phyloP scores from a whole-genome alignment of 139 green algal species.

The Ettlia oleoabundans region DNA sequence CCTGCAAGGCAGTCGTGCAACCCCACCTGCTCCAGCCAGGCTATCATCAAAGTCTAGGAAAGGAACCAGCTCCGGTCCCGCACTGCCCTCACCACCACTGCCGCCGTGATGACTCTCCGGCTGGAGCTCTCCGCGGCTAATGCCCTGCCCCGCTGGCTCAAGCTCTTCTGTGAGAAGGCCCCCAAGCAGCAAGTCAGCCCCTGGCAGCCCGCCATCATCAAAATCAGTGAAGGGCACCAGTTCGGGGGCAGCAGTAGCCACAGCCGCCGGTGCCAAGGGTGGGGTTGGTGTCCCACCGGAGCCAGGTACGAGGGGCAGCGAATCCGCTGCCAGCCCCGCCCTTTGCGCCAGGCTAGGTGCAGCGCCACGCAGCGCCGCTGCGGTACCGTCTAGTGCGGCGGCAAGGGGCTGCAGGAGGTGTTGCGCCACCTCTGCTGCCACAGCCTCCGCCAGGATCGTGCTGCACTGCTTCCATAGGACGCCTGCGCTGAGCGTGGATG shows the following conservation, averaged over 20 bases:
- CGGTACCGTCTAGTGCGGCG: background rate
- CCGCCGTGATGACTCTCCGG: background rate
- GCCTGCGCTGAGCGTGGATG: no score
- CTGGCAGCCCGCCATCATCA: slow-evolving; percentile 5
- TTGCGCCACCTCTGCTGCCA: background rate
- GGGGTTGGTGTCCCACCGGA: no score
- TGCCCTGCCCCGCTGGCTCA: background rate
- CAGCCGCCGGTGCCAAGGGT: background rate
- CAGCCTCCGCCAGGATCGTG: background rate
- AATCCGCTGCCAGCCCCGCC: background rate
- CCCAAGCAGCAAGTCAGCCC: slow-evolving; percentile 17
- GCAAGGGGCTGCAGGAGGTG: slow-evolving; percentile 18
- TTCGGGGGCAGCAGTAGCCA: background rate
- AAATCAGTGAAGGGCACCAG: slow-evolving; percentile 30
- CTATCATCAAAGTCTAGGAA: slow-evolving; percentile 33
- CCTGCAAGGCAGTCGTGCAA: background rate
- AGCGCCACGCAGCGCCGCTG: background rate
- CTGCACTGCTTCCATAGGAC: slow-evolving; percentile 12
- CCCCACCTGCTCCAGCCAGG: slow-evolving; percentile 11
- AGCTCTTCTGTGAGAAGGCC: slow-evolving; percentile 1
- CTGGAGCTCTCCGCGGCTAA: background rate
- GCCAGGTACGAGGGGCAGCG: background rate
- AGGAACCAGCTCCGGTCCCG: background rate
- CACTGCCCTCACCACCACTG: background rate
- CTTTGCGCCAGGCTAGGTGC: slow-evolving; percentile 17